A percentile compares a stretch with the other conserved stretches of the same genome.
Evolutionary conservation across 1,284 basidiomycete species (phyloP).

Genomic region (Austroboletus niveus): DNA sequence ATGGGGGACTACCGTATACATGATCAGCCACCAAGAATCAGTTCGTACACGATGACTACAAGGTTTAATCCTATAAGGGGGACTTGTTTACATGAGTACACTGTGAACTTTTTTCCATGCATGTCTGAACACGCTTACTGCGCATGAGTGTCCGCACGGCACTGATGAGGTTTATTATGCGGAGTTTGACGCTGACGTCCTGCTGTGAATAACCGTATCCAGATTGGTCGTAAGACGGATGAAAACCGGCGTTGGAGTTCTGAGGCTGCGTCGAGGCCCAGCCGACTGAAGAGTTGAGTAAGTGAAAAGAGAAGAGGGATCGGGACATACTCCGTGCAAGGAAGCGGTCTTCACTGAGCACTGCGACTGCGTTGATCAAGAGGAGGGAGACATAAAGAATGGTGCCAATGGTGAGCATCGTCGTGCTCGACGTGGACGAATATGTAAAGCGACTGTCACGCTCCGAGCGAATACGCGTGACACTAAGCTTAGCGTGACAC

Average conservation of each 20-base stretch:
- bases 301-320: slow-evolving; percentile 1
- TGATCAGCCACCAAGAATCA: slow-evolving; percentile 56
- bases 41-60: slow-evolving; percentile 79
- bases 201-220: slow-evolving; percentile 50
- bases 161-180: slow-evolving; percentile 87
- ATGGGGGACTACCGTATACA: slow-evolving; percentile 15
- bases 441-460: not conserved
- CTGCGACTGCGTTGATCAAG: slow-evolving; percentile 90
- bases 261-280: slow-evolving; percentile 78
- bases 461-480: slow-evolving; percentile 13
- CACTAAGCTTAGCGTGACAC: slow-evolving; percentile 16
- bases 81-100: slow-evolving; percentile 50
- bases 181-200: slow-evolving; percentile 79
- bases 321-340: slow-evolving; percentile 79
- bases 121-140: slow-evolving; percentile 54
- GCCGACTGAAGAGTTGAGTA: slow-evolving; percentile 62
- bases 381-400: slow-evolving; percentile 76
- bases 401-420: slow-evolving; percentile 57
- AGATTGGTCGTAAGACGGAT: slow-evolving; percentile 66
- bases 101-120: slow-evolving; percentile 12
- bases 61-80: slow-evolving; percentile 84
- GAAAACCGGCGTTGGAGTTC: slow-evolving; percentile 53
- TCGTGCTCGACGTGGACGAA: slow-evolving; percentile 25
- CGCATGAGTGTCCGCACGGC: slow-evolving; percentile 94
- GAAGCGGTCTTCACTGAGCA: slow-evolving; percentile 94